Conservation (phyloP, 495 filamentous ascomycete genomes). For the Trichoderma gamsii region DNA sequence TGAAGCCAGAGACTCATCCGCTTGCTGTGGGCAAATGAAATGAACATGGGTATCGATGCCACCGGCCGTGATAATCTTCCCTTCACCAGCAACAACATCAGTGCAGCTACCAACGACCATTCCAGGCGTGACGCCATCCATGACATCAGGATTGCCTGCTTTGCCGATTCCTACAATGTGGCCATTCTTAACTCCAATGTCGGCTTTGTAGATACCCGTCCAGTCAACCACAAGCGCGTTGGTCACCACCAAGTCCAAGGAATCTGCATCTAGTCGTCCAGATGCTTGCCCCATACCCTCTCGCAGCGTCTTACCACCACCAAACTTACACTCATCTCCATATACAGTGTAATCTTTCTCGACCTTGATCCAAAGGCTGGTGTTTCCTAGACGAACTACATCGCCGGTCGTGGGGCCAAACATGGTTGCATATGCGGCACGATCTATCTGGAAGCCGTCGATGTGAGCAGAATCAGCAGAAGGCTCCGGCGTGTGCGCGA, state of each 20-base stretch:
- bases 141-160: conserved; percentile 93
- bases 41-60: conserved; percentile 93
- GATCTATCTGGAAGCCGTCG: conserved; percentile 63
- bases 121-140: conserved; percentile 74
- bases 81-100: conserved; percentile 92
- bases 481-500: conserved; percentile 68
- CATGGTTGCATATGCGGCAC: conserved; percentile 75
- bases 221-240: conserved; percentile 92
- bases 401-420: conserved; percentile 93
- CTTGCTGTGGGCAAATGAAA: conserved; percentile 95
- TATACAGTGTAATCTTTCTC: conserved; percentile 82
- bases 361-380: conserved; percentile 86
- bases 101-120: conserved; percentile 87
- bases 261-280: conserved; percentile 62
- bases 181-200: conserved; percentile 90
- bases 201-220: conserved; percentile 92
- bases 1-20: conserved; percentile 74
- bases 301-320: conserved; percentile 87
- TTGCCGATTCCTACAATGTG: conserved; percentile 89
- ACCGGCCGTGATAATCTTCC: conserved; percentile 88
- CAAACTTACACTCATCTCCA: conserved; percentile 94
- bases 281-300: conserved; percentile 96
- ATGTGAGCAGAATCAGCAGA: conserved; percentile 44
- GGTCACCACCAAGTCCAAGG: conserved; percentile 81
- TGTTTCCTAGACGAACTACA: conserved; percentile 70